Base-by-base conservation (phyloP, 2,329 filamentous ascomycete genomes). In the Colletotrichum camelliae region DNA sequence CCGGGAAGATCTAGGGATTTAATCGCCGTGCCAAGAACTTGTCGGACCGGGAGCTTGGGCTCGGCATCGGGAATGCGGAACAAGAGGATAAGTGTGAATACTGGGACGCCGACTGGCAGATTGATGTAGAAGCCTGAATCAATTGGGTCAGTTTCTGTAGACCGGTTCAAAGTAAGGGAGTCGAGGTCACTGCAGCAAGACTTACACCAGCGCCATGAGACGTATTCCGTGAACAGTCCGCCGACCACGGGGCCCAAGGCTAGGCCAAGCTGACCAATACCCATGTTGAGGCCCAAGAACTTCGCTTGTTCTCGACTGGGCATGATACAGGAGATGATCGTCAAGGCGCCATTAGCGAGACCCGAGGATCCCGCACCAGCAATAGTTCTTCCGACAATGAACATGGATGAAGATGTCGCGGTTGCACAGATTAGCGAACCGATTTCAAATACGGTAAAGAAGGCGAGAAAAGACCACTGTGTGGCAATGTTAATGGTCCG, bases 321-420 rank as follows among this genome's bases (percentile, higher is more conserved):
- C 73, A 84, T 79, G 48, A 83, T 79, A 13, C 80, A 86, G 0
- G 85, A 84, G 55, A 91, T 84, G 43, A 91, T 89, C 6, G 85
- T 90, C 76, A 91, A 81, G 5, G 84, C 83, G 0, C 91, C 90
- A n/a, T 86, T 89, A 71, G 87, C 84, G 4, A 92, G 77, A 0
- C 88, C 91, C 2, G 90, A 86, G 1, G 84, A 85, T 2, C 91
- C 91, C 0, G 88, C 77, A 0, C 91, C 91, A 0, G 90, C 88
- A 4, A 92, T 81, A 4, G 88, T 87, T 6, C 91, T 86, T 2
- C 90, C 90, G 10, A 88, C 79, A 68, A 92, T 92, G 68, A 92
- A 86, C 84, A 89, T 89, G 0, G 81, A 77, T 0, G 88, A 89
- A 12, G 84, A 88, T 1, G 79, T 82, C 0, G 90, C 87, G 67